Percentiles rank a stretch among this genome's conserved stretches.
phyloP scores from a whole-genome alignment of 2,329 filamentous ascomycete genomes.

The Colletotrichum shisoi region DNA sequence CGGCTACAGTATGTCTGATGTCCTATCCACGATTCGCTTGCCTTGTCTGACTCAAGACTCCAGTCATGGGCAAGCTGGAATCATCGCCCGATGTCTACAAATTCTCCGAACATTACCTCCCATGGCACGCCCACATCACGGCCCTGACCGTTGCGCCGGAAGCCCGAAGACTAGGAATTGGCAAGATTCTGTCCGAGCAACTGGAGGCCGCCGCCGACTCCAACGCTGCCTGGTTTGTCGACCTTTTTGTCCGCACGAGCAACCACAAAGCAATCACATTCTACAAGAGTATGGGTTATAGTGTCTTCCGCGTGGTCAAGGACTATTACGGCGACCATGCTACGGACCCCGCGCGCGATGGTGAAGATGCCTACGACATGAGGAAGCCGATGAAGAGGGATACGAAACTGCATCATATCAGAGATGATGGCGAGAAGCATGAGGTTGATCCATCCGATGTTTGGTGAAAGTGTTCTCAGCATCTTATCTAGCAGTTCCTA shows the following conservation, averaged over 20 bases:
- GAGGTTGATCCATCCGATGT: constrained; percentile 85
- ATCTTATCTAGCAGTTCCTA: constrained; percentile 7
- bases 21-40: constrained; percentile 26
- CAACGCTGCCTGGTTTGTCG: constrained; percentile 91
- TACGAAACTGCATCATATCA: constrained; percentile 75
- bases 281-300: constrained; percentile 92
- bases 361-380: constrained; percentile 97
- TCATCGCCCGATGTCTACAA: constrained; percentile 78
- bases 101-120: constrained; percentile 88
- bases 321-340: constrained; percentile 93
- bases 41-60: constrained; percentile 43
- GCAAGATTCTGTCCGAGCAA: constrained; percentile 80
- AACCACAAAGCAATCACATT: constrained; percentile 87
- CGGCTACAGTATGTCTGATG: constrained; percentile 77
- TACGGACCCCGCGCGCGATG: constrained; percentile 65
- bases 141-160: constrained; percentile 90
- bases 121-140: constrained; percentile 99
- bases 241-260: constrained; percentile 89
- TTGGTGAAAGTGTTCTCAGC: constrained; percentile 63
- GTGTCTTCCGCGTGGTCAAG: constrained; percentile 85
- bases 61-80: constrained; percentile 97
- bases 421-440: constrained; percentile 80
- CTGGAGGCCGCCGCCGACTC: constrained; percentile 84
- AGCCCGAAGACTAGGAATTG: constrained; percentile 85
- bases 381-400: constrained; percentile 88